Percentiles rank a stretch among this genome's conserved stretches.
These are phyloP conservation scores for Colletotrichum tofieldiae DNA, from an alignment of 2,329 filamentous ascomycete genomes.

Conservation along the genomic window DNA sequence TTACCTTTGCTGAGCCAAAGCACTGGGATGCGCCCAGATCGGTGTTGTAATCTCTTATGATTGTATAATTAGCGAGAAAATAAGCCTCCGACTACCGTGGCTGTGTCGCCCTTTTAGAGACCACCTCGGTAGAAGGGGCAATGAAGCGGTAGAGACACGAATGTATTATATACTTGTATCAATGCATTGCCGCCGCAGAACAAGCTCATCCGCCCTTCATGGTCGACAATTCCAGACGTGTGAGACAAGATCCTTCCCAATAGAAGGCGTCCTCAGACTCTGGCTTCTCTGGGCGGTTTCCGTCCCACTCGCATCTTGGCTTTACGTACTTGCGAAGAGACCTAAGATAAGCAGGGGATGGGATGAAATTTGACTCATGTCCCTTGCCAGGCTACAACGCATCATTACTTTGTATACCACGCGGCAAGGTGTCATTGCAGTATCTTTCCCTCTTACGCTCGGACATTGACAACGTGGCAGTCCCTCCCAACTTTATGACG, in stretches of 20 bases:
- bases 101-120: not conserved
- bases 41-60: slow-evolving; percentile 40
- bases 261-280: not conserved
- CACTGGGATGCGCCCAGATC: slow-evolving; percentile 48
- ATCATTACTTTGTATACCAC: slow-evolving; percentile 2
- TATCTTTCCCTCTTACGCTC: slow-evolving; percentile 8
- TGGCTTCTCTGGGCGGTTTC: not conserved
- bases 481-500: not conserved
- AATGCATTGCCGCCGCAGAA: no score
- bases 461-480: slow-evolving; percentile 2
- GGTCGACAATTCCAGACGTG: no score
- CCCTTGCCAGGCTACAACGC: not conserved
- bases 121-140: not conserved
- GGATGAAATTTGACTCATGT: not conserved
- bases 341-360: not conserved
- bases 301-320: not conserved
- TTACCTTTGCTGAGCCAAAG: slow-evolving; percentile 47
- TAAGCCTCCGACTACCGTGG: no score
- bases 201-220: not conserved
- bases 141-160: no score
- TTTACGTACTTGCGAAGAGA: not conserved
- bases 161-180: no score
- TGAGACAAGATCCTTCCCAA: not conserved
- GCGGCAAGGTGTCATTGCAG: slow-evolving; percentile 21
- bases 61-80: not conserved